Conservation (phyloP, 257 asterid species). For the Nyctanthes arbortristis region DNA sequence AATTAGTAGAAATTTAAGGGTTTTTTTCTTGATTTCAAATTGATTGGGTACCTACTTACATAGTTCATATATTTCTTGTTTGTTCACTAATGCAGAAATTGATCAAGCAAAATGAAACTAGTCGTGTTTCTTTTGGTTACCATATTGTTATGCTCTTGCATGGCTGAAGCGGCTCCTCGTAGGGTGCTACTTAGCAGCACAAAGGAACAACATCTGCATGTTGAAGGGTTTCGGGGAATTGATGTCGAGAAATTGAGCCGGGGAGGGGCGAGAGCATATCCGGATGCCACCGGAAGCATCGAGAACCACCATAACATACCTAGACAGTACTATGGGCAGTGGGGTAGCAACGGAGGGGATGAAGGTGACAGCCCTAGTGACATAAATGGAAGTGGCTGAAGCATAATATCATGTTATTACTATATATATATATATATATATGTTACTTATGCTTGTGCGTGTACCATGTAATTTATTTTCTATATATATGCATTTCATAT, state of each 20-base stretch:
- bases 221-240: neutral
- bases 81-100: neutral
- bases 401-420: no score
- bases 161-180: neutral
- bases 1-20: no score
- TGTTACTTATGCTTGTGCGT: neutral
- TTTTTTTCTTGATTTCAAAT: no score
- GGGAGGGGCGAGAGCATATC: conserved; percentile 1
- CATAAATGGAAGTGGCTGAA: conserved; percentile 29
- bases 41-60: no score
- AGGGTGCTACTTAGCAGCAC: neutral
- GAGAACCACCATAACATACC: conserved; percentile 64
- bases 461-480: neutral
- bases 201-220: neutral
- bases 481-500: no score
- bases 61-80: neutral
- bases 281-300: conserved; percentile 9
- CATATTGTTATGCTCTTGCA: neutral
- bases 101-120: neutral
- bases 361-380: conserved; percentile 20
- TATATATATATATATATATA: neutral
- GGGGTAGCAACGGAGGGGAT: conserved; percentile 39
- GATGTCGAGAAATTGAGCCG: neutral
- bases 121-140: neutral
- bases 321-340: conserved; percentile 46